phyloP scores from a whole-genome alignment of 2,329 filamentous ascomycete genomes.

The Trichoderma sp. region DNA sequence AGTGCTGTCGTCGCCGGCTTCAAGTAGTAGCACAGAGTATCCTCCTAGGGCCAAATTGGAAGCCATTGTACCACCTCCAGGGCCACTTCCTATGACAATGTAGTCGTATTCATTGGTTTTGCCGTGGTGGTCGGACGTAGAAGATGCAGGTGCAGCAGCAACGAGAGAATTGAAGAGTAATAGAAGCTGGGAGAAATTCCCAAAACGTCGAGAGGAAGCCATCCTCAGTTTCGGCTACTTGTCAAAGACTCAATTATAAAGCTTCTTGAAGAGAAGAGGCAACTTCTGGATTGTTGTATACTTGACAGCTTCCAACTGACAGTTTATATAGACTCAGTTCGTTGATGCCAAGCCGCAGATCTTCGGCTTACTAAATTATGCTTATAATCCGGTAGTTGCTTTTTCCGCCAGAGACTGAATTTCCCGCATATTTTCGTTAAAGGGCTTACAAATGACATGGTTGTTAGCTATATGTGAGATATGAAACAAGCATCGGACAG shows the following conservation, averaged over 20 bases:
- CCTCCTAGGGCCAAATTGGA: not conserved
- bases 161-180: not conserved
- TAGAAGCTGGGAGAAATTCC: not conserved
- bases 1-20: not conserved
- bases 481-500: not conserved
- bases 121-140: not conserved
- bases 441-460: not conserved
- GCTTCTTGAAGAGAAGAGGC: not conserved
- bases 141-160: not conserved
- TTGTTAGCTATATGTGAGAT: not conserved
- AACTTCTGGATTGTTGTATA: not conserved
- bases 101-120: not conserved
- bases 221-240: not conserved
- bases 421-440: not conserved
- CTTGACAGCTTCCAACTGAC: not conserved
- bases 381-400: not conserved
- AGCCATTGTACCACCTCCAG: not conserved
- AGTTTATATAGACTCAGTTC: not conserved
- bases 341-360: not conserved
- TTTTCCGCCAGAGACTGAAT: not conserved
- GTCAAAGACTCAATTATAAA: rapidly evolving
- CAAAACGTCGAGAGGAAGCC: not conserved
- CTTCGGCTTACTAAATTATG: not conserved
- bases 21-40: not conserved
- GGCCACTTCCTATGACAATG: not conserved